Conservation (phyloP, 225 moss, liverwort and hornwort genomes). For the Bryoerythrophyllum caledonicum region DNA sequence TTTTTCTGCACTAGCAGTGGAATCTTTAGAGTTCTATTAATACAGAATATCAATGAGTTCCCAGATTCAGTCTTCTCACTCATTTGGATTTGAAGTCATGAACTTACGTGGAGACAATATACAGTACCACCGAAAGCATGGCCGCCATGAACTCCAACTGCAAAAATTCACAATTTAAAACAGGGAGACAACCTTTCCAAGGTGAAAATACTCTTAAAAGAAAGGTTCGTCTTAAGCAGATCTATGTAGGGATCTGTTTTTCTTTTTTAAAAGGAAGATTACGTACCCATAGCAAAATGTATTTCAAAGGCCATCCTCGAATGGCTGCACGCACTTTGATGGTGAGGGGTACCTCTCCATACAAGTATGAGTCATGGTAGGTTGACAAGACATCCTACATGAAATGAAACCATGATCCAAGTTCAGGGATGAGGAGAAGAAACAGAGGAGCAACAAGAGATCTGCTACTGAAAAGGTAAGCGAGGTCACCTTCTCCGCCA, state of each 20-base stretch:
- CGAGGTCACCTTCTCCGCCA: constrained; percentile 39
- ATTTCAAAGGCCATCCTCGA: constrained; percentile 72
- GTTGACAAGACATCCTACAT: constrained; percentile 55
- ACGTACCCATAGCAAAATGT: constrained; percentile 69
- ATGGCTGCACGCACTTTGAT: constrained; percentile 87
- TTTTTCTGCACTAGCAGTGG: no score
- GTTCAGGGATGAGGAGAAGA: background rate
- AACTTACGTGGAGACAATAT: constrained; percentile 80
- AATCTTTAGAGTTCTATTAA: no score
- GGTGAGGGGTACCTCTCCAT: constrained; percentile 81
- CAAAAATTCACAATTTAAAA: constrained; percentile 14
- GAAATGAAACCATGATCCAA: constrained; percentile 10
- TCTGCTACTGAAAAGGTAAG: background rate
- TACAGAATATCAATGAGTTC: no score
- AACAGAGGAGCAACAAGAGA: background rate
- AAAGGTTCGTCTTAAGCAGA: no score
- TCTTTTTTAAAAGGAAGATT: background rate
- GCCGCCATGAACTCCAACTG: constrained; percentile 86
- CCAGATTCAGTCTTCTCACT: no score
- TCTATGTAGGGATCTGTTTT: no score
- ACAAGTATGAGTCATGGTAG: constrained; percentile 85
- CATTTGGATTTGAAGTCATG: background rate
- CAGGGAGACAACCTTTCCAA: no score
- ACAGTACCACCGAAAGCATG: constrained; percentile 76
- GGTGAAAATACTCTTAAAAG: no score